These are phyloP conservation scores for Vaccinium darrowii DNA, from an alignment of 148 eudicot genomes.

Conservation along the genomic window DNA sequence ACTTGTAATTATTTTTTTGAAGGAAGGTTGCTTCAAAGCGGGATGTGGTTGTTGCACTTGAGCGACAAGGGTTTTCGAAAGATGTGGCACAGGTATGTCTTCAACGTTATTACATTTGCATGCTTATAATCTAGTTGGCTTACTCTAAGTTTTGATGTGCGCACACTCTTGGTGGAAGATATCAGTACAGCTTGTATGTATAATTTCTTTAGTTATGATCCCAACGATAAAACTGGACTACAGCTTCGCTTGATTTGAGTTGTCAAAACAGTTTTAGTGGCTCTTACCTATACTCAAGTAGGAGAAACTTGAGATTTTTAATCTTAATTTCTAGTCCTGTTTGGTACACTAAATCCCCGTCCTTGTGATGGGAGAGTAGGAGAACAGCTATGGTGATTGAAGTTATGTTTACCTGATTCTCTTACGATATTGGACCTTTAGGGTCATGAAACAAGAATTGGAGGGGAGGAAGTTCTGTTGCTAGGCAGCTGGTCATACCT, in stretches of 20 bases:
- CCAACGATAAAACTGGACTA: not conserved
- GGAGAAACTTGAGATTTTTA: not conserved
- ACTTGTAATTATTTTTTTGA: slow-evolving; percentile 24
- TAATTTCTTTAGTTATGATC: not conserved
- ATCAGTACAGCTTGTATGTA: not conserved
- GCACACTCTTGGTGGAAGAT: not conserved
- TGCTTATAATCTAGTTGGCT: not conserved
- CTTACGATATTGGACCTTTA: not conserved
- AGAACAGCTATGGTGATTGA: not conserved
- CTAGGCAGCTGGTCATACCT: not conserved
- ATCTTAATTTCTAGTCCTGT: not conserved
- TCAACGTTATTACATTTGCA: not conserved
- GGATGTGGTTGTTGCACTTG: slow-evolving; percentile 63
- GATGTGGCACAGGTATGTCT: slow-evolving; percentile 81
- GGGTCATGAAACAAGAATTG: not conserved
- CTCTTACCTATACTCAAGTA: not conserved
- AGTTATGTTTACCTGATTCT: not conserved
- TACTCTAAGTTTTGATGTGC: not conserved
- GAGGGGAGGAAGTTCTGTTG: not conserved
- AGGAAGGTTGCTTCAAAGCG: slow-evolving; percentile 77
- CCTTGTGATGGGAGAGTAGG: not conserved
- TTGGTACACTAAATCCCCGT: not conserved
- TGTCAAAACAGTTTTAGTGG: not conserved
- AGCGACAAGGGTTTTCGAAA: slow-evolving; percentile 66
- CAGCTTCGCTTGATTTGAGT: not conserved